These are phyloP conservation scores for Craterostigma plantagineum DNA, from an alignment of 257 asterid species.

Conservation along the genomic window DNA sequence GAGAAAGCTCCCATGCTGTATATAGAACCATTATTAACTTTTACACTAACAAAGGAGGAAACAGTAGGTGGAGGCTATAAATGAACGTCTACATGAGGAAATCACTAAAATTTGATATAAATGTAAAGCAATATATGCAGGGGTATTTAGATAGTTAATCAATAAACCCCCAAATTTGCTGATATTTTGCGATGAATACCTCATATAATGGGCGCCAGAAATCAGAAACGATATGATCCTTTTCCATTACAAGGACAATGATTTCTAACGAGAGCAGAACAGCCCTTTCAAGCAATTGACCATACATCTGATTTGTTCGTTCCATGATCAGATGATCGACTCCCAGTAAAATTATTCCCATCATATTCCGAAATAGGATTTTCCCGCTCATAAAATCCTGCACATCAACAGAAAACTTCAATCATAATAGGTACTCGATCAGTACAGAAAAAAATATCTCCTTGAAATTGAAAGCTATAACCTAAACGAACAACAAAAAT, in stretches of 20 bases:
- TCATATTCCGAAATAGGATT: constrained; percentile 60
- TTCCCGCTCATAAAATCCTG: constrained; percentile 98
- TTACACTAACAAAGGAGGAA: no score
- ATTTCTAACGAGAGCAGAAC: constrained; percentile 73
- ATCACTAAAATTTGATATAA: no score
- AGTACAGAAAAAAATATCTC: constrained; percentile 6
- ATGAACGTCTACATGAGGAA: no score
- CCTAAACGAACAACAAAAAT: constrained; percentile 1
- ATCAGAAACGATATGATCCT: constrained; percentile 55
- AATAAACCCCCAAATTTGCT: no score
- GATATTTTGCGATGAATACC: constrained; percentile 19
- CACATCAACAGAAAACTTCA: constrained; percentile 13
- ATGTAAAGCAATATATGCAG: no score
- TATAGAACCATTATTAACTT: no score
- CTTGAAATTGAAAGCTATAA: constrained; percentile 3
- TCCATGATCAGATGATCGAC: constrained; percentile 48
- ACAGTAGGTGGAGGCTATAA: no score
- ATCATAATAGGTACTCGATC: neutral
- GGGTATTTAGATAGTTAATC: no score
- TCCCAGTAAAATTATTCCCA: constrained; percentile 73
- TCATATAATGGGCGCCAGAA: constrained; percentile 85
- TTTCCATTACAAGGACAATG: constrained; percentile 65
- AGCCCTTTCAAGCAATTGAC: constrained; percentile 67
- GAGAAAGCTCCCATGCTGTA: no score
- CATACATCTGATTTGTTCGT: constrained; percentile 61